phyloP scores from a whole-genome alignment of 2,329 filamentous ascomycete genomes.

The Bimuria novae-zelandiae region DNA sequence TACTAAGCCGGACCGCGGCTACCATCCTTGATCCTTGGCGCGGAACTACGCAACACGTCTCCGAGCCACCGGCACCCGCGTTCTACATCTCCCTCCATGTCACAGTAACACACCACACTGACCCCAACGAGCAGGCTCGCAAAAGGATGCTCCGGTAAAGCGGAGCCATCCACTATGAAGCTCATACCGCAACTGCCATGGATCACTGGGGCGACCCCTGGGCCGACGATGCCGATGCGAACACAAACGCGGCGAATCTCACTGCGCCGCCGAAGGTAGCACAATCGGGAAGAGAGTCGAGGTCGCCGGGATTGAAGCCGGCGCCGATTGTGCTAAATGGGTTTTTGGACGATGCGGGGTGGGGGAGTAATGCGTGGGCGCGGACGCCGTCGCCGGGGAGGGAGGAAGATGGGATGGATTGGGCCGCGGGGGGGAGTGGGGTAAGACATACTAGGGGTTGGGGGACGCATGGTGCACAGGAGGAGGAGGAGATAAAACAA shows the following conservation, averaged over 20 bases:
- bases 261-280: slow-evolving; percentile 28
- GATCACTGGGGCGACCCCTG: slow-evolving; percentile 50
- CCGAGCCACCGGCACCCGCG: neutral
- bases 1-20: slow-evolving; percentile 1
- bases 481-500: neutral
- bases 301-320: slow-evolving; percentile 17
- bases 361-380: slow-evolving; percentile 41
- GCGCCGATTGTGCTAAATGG: slow-evolving; percentile 25
- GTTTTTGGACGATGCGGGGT: slow-evolving; percentile 44
- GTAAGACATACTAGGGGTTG: neutral
- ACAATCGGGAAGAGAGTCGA: slow-evolving; percentile 13
- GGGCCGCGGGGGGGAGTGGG: neutral
- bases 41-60: slow-evolving; percentile 1
- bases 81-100: neutral
- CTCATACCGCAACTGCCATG: slow-evolving; percentile 39
- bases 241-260: slow-evolving; percentile 24
- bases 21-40: neutral
- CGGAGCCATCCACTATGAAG: slow-evolving; percentile 43
- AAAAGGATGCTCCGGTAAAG: slow-evolving; percentile 38
- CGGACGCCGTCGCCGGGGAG: slow-evolving; percentile 15
- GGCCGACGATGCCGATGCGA: slow-evolving; percentile 39
- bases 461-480: neutral
- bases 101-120: neutral
- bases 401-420: slow-evolving; percentile 1
- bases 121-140: neutral